phyloP scores from a whole-genome alignment of 192 early-diverging fungal genomes.

The Coemansia sp. region DNA sequence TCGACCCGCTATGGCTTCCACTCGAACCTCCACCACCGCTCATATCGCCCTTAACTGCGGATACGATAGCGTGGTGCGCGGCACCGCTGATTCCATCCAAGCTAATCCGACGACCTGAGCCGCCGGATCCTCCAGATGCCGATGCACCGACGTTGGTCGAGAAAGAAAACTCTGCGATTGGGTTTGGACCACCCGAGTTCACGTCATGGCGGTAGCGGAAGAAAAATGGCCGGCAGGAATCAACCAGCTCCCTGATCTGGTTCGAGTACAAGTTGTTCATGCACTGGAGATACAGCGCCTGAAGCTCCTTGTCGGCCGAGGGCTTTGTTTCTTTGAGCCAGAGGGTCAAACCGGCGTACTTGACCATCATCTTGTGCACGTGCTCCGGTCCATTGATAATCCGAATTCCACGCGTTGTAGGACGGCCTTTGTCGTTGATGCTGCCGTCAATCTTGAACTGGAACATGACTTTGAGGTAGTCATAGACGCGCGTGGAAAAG shows the following conservation, averaged over 20 bases:
- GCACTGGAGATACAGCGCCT: conserved; percentile 61
- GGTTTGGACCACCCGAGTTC: conserved; percentile 15
- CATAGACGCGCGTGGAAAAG: conserved; percentile 61
- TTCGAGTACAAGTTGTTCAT: conserved; percentile 52
- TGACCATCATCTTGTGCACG: conserved; percentile 60
- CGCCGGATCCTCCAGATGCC: conserved; percentile 3
- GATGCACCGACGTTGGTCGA: conserved; percentile 16
- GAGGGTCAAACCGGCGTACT: conserved; percentile 62
- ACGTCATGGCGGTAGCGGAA: conserved; percentile 33
- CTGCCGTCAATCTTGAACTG: conserved; percentile 60
- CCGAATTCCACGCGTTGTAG: conserved; percentile 20
- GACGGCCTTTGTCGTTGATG: conserved; percentile 48
- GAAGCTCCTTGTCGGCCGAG: conserved; percentile 65
- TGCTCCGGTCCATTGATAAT: conserved; percentile 55
- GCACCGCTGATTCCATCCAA: conserved; percentile 41
- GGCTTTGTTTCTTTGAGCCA: conserved; percentile 77
- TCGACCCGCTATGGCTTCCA: background rate
- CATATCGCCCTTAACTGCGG: conserved; percentile 22
- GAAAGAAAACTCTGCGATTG: conserved; percentile 33
- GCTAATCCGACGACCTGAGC: conserved; percentile 28
- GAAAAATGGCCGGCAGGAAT: conserved; percentile 48
- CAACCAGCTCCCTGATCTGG: conserved; percentile 55
- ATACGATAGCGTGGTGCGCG: conserved; percentile 27
- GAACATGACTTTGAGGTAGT: conserved; percentile 63
- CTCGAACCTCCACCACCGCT: background rate